A percentile compares a stretch with the other conserved stretches of the same genome.
Conservation (phyloP, 768 basidiomycete species). For the Cyclocybe aegerita region DNA sequence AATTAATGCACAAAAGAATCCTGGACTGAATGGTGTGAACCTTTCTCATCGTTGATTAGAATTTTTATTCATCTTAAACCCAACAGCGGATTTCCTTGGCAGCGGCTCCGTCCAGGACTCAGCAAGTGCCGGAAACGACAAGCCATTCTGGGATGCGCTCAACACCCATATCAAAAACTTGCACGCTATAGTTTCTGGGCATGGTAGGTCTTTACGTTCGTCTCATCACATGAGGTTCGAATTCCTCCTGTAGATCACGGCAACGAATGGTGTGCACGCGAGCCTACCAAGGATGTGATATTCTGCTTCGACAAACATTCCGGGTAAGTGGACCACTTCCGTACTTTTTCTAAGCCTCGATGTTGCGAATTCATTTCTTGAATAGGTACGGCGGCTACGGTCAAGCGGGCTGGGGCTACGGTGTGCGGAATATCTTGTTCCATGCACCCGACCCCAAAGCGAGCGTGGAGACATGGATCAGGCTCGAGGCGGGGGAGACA, state of each 20-base stretch:
- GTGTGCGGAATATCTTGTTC: slow-evolving; percentile 65
- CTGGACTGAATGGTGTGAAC: slow-evolving; percentile 41
- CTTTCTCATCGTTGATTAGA: background rate
- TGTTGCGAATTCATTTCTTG: background rate
- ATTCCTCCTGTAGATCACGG: slow-evolving; percentile 56
- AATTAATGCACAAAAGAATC: slow-evolving; percentile 34
- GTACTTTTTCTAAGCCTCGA: background rate
- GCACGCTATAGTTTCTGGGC: slow-evolving; percentile 68
- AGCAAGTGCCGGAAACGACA: slow-evolving; percentile 44
- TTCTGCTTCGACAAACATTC: slow-evolving; percentile 83
- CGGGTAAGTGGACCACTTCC: slow-evolving; percentile 41
- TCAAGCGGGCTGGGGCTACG: slow-evolving; percentile 54
- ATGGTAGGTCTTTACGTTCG: slow-evolving; percentile 41
- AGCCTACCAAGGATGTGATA: slow-evolving; percentile 57
- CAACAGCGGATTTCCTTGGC: slow-evolving; percentile 50
- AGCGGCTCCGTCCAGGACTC: slow-evolving; percentile 66
- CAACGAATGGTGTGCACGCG: slow-evolving; percentile 76
- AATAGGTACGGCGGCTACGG: slow-evolving; percentile 70
- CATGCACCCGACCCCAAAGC: slow-evolving; percentile 42
- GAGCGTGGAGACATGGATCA: slow-evolving; percentile 62
- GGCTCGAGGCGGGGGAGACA: slow-evolving; percentile 58
- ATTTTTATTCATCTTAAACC: background rate
- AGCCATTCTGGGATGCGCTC: slow-evolving; percentile 62
- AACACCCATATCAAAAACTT: slow-evolving; percentile 62
- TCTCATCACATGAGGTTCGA: background rate